These are phyloP conservation scores for Arabidopsis suecica DNA, from an alignment of 345 rosid species.

Conservation along the genomic window DNA sequence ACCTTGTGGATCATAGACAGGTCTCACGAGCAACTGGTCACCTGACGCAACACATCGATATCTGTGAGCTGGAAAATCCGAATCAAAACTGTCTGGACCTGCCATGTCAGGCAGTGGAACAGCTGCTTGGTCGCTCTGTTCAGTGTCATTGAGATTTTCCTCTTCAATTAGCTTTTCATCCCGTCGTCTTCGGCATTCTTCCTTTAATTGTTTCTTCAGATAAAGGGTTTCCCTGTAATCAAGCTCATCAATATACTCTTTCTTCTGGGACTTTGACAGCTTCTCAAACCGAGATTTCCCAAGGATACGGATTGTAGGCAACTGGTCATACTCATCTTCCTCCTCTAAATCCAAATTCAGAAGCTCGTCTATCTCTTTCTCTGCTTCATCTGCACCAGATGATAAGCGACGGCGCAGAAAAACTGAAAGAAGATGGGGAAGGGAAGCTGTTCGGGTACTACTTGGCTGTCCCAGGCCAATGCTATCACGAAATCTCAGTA, in stretches of 20 bases:
- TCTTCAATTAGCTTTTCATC: slow-evolving; percentile 54
- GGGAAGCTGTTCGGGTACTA: slow-evolving; percentile 65
- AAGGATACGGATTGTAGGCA: slow-evolving; percentile 82
- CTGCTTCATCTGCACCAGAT: slow-evolving; percentile 55
- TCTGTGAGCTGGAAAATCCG: slow-evolving; percentile 67
- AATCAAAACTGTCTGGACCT: slow-evolving; percentile 82
- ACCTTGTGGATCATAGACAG: slow-evolving; percentile 90
- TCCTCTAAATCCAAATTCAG: slow-evolving; percentile 59
- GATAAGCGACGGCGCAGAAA: slow-evolving; percentile 64
- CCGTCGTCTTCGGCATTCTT: slow-evolving; percentile 58
- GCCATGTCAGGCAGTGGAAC: slow-evolving; percentile 75
- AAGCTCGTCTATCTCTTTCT: slow-evolving; percentile 57
- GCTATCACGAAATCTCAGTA: slow-evolving; percentile 67
- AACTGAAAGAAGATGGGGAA: slow-evolving; percentile 90
- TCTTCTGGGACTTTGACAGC: slow-evolving; percentile 73
- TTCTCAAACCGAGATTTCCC: slow-evolving; percentile 76
- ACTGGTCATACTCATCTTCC: slow-evolving; percentile 86
- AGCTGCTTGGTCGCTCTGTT: slow-evolving; percentile 55
- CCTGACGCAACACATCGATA: slow-evolving; percentile 63
- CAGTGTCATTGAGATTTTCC: slow-evolving; percentile 41
- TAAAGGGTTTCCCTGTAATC: slow-evolving; percentile 86
- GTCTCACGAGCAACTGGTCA: slow-evolving; percentile 73
- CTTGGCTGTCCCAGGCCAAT: slow-evolving; percentile 65
- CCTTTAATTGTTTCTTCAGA: slow-evolving; percentile 84
- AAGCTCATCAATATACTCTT: slow-evolving; percentile 83